A percentile compares a stretch with the other conserved stretches of the same genome.
Evolutionary conservation across 768 basidiomycete species (phyloP).

Genomic region (Sporobolomyces phaffii): DNA sequence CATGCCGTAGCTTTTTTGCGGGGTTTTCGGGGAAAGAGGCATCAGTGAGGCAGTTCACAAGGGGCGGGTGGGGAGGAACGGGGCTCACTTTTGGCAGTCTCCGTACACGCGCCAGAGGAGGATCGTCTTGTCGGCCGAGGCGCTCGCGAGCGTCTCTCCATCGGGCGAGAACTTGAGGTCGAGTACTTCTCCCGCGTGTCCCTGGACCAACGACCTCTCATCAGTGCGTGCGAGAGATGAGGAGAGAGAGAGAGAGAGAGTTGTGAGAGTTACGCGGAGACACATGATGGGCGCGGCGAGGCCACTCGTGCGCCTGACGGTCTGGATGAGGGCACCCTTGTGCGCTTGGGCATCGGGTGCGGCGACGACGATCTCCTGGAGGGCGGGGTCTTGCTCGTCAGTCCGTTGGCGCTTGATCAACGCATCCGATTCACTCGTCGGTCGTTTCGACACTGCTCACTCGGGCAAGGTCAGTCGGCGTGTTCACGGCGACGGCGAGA

Average conservation of each 20-base stretch:
- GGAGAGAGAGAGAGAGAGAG: background rate
- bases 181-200: constrained; percentile 67
- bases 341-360: constrained; percentile 44
- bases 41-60: too few relatives aligned
- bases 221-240: background rate
- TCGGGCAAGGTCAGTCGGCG: too few relatives aligned
- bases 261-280: constrained; percentile 62
- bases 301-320: constrained; percentile 83
- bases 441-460: constrained; percentile 34
- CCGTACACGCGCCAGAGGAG: constrained; percentile 53
- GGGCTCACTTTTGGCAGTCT: constrained; percentile 30
- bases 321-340: constrained; percentile 48
- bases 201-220: background rate
- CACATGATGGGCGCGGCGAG: constrained; percentile 91
- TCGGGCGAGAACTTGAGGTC: constrained; percentile 90
- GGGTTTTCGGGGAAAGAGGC: too few relatives aligned
- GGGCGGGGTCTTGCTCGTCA: constrained; percentile 41
- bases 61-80: background rate
- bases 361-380: constrained; percentile 47
- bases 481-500: too few relatives aligned
- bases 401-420: constrained; percentile 39
- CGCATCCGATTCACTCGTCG: constrained; percentile 10
- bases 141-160: constrained; percentile 88
- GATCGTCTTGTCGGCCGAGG: constrained; percentile 79
- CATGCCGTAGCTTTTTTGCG: constrained; percentile 90